Base-by-base conservation (phyloP, 306 rosid species). In the Gleditsia sinensis region DNA sequence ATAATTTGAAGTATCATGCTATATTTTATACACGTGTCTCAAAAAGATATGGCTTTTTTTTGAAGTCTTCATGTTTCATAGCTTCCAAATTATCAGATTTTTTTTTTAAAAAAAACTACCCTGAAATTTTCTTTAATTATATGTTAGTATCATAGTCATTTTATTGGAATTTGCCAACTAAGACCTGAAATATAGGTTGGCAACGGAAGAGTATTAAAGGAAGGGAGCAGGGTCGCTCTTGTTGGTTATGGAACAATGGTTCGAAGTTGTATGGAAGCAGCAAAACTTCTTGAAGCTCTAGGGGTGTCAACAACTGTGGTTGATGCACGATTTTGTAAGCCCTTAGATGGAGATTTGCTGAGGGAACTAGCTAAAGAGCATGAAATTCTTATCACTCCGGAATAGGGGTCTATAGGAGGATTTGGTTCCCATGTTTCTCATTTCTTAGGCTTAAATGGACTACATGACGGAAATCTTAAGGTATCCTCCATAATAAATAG, bases 291-390 rank as follows among this genome's bases (percentile, higher is more conserved):
- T 17, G 80, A 85, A 82, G 53, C 64, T 43, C 61, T 73, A 27
- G 85, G 85, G 3, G 65, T 87, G 36, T 58, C 83, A 28, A 39
- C 78, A 33, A 90, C 92, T 0, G 92, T 90, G 48, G 90, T 50
- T 7, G 92, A 90, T 80, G 92, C 96, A n/a, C 60, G 96, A 27
- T 90, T 87, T 25, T 90, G 96, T 71, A 90, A 87, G 75, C 92
- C 96, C 72, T 74, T 87, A 3, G 96, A 87, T 62, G 85, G 74
- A 60, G 75, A 53, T 30, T 70, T 90, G 85, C 79, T 90, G 51
- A 82, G 62, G 69, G 51, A 64, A 34, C 88, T 90, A 1, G 86
- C 87, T 75, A 76, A 57, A 75, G 79, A 87, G 60, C 95, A 87
- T 59, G 92, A 85, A 59, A 55, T 83, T 58, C 83, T 89, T 42